Evolutionary conservation across 2,329 filamentous ascomycete species (phyloP).

Genomic region (Dactylellina cionopaga): DNA sequence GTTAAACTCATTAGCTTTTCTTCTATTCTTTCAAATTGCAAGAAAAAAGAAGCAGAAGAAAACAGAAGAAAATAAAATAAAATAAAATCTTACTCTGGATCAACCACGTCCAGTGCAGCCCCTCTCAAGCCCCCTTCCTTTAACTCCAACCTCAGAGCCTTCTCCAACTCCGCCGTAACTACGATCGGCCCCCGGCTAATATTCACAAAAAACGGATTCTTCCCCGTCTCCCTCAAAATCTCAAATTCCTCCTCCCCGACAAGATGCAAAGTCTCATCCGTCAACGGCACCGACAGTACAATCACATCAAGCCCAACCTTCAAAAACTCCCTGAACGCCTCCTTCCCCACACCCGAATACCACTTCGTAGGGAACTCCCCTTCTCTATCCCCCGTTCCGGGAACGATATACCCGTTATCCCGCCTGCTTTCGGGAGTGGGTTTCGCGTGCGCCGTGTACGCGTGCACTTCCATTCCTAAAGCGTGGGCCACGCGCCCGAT

Average conservation of each 20-base stretch:
- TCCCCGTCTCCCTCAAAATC: slow-evolving; percentile 61
- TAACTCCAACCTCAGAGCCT: slow-evolving; percentile 66
- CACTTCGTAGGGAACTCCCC: slow-evolving; percentile 66
- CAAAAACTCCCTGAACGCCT: slow-evolving; percentile 59
- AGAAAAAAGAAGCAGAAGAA: too few relatives aligned
- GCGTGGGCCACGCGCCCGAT: slow-evolving; percentile 69
- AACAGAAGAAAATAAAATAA: neutral
- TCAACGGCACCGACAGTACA: slow-evolving; percentile 67
- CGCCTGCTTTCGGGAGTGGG: slow-evolving; percentile 71
- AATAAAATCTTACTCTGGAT: slow-evolving; percentile 68
- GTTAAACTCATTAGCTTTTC: neutral
- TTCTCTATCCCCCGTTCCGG: slow-evolving; percentile 70
- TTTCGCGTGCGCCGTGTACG: slow-evolving; percentile 78
- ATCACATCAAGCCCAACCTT: slow-evolving; percentile 64
- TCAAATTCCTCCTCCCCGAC: slow-evolving; percentile 67
- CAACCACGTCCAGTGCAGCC: slow-evolving; percentile 80
- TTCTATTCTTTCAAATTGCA: too few relatives aligned
- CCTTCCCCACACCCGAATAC: slow-evolving; percentile 64
- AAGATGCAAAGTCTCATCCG: slow-evolving; percentile 64
- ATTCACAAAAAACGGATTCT: slow-evolving; percentile 73
- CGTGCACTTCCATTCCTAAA: slow-evolving; percentile 77
- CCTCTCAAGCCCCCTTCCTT: slow-evolving; percentile 68
- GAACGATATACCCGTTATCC: slow-evolving; percentile 74
- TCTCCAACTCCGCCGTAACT: slow-evolving; percentile 71
- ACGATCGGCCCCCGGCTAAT: slow-evolving; percentile 75